Evolutionary conservation across 495 filamentous ascomycete species (phyloP), one percentile per base, ranked within the genome.

Genomic region (Tuber borchii): DNA sequence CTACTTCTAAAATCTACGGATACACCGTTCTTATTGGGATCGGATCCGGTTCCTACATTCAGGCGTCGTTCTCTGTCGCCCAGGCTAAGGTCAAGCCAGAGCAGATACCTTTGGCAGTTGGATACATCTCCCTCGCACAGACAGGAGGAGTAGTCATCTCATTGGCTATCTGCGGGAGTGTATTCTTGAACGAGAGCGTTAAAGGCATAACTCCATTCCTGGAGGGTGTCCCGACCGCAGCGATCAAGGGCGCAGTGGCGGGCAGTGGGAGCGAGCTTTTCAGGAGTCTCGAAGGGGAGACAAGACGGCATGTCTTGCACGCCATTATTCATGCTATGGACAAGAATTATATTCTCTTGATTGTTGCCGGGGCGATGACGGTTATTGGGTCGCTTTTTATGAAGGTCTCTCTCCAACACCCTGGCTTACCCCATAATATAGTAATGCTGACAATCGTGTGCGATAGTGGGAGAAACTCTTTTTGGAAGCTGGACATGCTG

Each of bases 71-170:
- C 81, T 84, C 88, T 1, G 86, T 91, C 20, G 87, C 86, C 1
- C 87, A 89, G 76, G 84, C 86, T 3, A 85, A 85, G 7, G 86
- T 87, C 14, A 56, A 78, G 0, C 80, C 85, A 0, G 71, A 83
- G 2, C 81, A 86, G 8, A 80, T 86, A 12, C 79, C 86, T 2
- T 76, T 84, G 46, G 87, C 85, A 1, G 83, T 90, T 14, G 87
- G 85, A 19, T 86, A 89, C 77, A 88, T 90, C 77, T 87, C 86
- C 12, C 79, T 86, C 31, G 86, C 85, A 2, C 90, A 91, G 81
- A 84, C 89, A 12, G 79, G 83, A 2, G 88, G 88, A 45, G 83
- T 86, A 7, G 86, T 86, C 2, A 85, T 91, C 45, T 83, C 87
- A 0, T 84, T 91, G 5, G 86, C 87, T 0, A 88, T 91, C 34